phyloP scores from a whole-genome alignment of 2,329 filamentous ascomycete species.

The Claviceps lovelessii region DNA sequence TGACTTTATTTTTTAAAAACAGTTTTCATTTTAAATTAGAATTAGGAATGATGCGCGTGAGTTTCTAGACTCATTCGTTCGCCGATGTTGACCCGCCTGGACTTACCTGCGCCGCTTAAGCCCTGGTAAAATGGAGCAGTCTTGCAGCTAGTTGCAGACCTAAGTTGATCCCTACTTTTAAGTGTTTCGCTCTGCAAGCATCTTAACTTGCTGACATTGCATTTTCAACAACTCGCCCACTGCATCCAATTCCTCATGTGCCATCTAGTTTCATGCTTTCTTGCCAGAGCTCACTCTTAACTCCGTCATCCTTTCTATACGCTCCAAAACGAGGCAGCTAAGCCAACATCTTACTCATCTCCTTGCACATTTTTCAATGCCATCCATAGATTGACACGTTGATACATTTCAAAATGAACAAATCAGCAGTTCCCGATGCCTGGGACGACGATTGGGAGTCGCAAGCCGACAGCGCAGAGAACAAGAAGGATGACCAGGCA shows the following conservation, averaged over 20 bases:
- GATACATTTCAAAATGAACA: slow-evolving; percentile 27
- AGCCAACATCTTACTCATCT: neutral
- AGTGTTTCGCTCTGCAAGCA: neutral
- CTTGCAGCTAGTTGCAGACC: neutral
- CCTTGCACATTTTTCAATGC: neutral
- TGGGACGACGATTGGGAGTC: slow-evolving; percentile 89
- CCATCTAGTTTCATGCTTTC: neutral
- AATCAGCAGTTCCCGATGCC: slow-evolving; percentile 48
- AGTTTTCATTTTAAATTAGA: no score
- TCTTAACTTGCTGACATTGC: neutral
- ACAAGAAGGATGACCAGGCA: slow-evolving; percentile 21
- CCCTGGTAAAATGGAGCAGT: neutral
- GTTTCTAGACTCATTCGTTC: no score
- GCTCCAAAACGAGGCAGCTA: neutral
- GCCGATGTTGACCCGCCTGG: neutral
- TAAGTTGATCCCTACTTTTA: neutral
- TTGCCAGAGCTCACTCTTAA: neutral
- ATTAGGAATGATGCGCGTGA: no score
- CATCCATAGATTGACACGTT: neutral
- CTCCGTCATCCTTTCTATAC: neutral
- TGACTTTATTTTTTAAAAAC: no score
- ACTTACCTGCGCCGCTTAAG: neutral
- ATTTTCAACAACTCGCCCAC: neutral
- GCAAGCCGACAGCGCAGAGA: slow-evolving; percentile 47
- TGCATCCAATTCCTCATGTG: neutral